phyloP scores from a whole-genome alignment of 1,139 yeast species.

The Pichia terricola region DNA sequence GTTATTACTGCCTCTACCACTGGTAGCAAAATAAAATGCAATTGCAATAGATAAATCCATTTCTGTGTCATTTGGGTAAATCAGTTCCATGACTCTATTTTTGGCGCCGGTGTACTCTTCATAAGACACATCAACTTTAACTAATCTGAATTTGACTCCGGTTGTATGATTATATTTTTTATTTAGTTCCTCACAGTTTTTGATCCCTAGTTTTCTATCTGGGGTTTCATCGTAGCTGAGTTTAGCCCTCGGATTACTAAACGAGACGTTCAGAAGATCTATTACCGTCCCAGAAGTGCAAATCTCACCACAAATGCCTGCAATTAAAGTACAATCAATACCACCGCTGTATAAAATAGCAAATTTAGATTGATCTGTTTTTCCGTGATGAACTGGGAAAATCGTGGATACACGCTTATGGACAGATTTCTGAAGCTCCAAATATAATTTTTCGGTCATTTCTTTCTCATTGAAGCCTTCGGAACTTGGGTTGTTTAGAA shows the following conservation, averaged over 20 bases:
- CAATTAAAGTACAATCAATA: slow-evolving; percentile 77
- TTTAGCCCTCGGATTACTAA: slow-evolving; percentile 79
- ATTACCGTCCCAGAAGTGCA: slow-evolving; percentile 25
- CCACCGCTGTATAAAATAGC: slow-evolving; percentile 90
- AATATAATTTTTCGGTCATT: slow-evolving; percentile 21
- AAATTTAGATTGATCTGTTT: slow-evolving; percentile 24
- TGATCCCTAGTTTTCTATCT: slow-evolving; percentile 63
- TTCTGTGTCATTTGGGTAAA: slow-evolving; percentile 79
- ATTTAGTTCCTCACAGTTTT: slow-evolving; percentile 47
- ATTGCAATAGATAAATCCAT: slow-evolving; percentile 94
- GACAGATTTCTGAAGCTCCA: slow-evolving; percentile 33
- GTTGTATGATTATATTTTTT: slow-evolving; percentile 27
- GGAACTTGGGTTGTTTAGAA: slow-evolving; percentile 2
- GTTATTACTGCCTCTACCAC: slow-evolving; percentile 17
- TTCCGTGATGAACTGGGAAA: slow-evolving; percentile 32
- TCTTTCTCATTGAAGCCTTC: slow-evolving; percentile 1
- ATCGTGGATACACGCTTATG: slow-evolving; percentile 46
- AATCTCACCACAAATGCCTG: slow-evolving; percentile 32
- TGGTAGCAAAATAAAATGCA: slow-evolving; percentile 87
- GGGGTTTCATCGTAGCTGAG: slow-evolving; percentile 60
- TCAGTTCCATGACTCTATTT: slow-evolving; percentile 48
- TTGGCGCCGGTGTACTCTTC: slow-evolving; percentile 48
- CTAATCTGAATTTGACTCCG: slow-evolving; percentile 33
- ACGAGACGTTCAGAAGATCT: slow-evolving; percentile 90
- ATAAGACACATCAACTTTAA: slow-evolving; percentile 68